These are phyloP conservation scores for Malassezia arunalokei DNA, from an alignment of 1,284 basidiomycete genomes.

Conservation along the genomic window DNA sequence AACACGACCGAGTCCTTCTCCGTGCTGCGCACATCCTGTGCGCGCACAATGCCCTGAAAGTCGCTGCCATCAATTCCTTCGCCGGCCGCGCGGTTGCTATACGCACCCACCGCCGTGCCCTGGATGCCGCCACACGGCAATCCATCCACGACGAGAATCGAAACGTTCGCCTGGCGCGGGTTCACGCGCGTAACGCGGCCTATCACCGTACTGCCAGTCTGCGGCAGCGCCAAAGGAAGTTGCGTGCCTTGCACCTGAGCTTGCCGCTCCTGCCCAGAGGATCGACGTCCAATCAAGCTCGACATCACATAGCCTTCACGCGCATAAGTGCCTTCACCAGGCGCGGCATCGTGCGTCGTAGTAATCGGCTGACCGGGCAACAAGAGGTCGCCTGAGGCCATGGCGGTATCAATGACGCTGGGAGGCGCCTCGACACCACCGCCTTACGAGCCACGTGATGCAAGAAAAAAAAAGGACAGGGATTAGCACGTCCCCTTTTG, in stretches of 20 bases:
- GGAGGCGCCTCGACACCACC: not conserved
- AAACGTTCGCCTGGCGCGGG: constrained; percentile 71
- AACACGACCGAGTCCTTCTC: constrained; percentile 88
- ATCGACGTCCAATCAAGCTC: constrained; percentile 27
- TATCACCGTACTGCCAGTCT: constrained; percentile 47
- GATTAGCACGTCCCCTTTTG: not conserved
- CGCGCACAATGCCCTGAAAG: constrained; percentile 79
- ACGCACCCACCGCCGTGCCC: constrained; percentile 2
- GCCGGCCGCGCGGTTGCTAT: constrained; percentile 38
- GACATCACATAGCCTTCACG: constrained; percentile 28
- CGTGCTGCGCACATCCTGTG: constrained; percentile 65
- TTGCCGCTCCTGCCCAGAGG: not conserved
- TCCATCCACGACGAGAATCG: constrained; percentile 79
- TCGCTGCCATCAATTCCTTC: constrained; percentile 48
- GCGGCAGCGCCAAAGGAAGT: constrained; percentile 28
- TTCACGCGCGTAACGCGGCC: constrained; percentile 74
- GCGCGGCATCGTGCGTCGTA: not conserved
- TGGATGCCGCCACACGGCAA: constrained; percentile 52
- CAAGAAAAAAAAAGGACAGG: not conserved
- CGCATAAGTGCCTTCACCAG: constrained; percentile 26
- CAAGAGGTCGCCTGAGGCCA: constrained; percentile 7
- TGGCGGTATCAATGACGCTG: not conserved
- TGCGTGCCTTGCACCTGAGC: constrained; percentile 17
- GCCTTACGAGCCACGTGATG: not conserved
- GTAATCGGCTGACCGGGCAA: constrained; percentile 29